These are phyloP conservation scores for Saccharomyces pastorianus DNA, from an alignment of 1,139 yeast species.

Conservation along the genomic window DNA sequence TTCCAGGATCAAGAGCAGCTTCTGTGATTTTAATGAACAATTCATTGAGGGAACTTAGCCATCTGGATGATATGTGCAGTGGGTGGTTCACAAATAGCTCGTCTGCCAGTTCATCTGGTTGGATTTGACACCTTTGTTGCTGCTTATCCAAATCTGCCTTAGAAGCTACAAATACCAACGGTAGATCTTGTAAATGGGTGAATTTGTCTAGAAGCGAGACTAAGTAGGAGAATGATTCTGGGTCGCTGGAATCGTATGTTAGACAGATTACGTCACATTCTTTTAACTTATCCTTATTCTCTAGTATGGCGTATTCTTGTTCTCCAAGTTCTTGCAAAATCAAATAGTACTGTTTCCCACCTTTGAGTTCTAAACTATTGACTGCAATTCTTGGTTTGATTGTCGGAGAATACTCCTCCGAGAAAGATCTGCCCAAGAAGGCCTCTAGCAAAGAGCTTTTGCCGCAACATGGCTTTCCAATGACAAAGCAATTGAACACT, in stretches of 20 bases:
- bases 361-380: slow-evolving; percentile 87
- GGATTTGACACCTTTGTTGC: slow-evolving; percentile 77
- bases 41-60: slow-evolving; percentile 83
- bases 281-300: slow-evolving; percentile 60
- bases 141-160: slow-evolving; percentile 94
- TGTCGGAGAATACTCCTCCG: slow-evolving; percentile 73
- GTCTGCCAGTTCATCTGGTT: slow-evolving; percentile 81
- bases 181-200: slow-evolving; percentile 57
- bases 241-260: slow-evolving; percentile 89
- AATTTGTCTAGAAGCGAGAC: slow-evolving; percentile 57
- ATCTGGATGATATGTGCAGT: slow-evolving; percentile 76
- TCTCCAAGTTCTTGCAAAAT: slow-evolving; percentile 88
- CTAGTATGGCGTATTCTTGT: slow-evolving; percentile 72
- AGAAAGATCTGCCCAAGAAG: slow-evolving; percentile 66
- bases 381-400: slow-evolving; percentile 74
- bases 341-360: slow-evolving; percentile 91
- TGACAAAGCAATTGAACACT: slow-evolving; percentile 78
- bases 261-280: slow-evolving; percentile 88
- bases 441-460: slow-evolving; percentile 76
- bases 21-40: slow-evolving; percentile 80
- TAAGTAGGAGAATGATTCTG: slow-evolving; percentile 81
- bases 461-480: slow-evolving; percentile 84
- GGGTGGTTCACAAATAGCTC: slow-evolving; percentile 51
- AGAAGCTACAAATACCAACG: slow-evolving; percentile 80
- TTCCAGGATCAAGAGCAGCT: slow-evolving; percentile 72